Base-by-base conservation (phyloP, 2,329 filamentous ascomycete species). In the Aspergillus fumigatus region DNA sequence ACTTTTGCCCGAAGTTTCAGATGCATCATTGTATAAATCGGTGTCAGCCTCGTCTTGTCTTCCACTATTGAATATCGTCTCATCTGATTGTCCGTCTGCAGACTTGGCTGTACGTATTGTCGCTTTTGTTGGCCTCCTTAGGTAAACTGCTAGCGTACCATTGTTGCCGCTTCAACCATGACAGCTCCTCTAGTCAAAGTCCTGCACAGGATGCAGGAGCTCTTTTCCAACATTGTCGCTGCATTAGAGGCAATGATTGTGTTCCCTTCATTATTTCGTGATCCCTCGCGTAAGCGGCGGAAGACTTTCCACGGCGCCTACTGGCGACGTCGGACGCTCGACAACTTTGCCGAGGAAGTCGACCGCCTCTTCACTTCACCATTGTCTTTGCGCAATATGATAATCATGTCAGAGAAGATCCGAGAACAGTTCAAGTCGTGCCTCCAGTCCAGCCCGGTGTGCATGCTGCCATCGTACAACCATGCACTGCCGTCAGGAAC, bases 401-500 rank as follows among this genome's bases (percentile, higher is more conserved):
- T 73, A 48, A 63, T 65, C 52, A 79, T 79, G 76, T 78, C 77
- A 3, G 68, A 73, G 47, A 70, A 73, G 61, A 75, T 79, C 41
- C 74, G 73, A 27, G 71, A 74, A 25, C 82, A 86, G 62, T 84
- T 85, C 63, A 73, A 74, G 52, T 75, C 79, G 51, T 81, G 80
- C 62, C 73, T 86, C 29, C 77, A 81, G 62, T 73, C 77, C 45
- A 84, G 81, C 68, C 78, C 82, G 25, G 80, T 82, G 56, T 85
- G 81, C 71, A 87, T 88, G 85, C 74, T 87, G 53, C 85, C 85
- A 2, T 87, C 85, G 4, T 86, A 84, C 72, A 85, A 82, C 67
- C 79, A 86, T 66, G 81, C 80, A 19, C 74, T 87, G 5, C 85
- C 85, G 1, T 81, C 79, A 4, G 85, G 85, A 4, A 68, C 77